Conservation (phyloP, 2,329 filamentous ascomycete species). For the Tolypocladium nubicola region DNA sequence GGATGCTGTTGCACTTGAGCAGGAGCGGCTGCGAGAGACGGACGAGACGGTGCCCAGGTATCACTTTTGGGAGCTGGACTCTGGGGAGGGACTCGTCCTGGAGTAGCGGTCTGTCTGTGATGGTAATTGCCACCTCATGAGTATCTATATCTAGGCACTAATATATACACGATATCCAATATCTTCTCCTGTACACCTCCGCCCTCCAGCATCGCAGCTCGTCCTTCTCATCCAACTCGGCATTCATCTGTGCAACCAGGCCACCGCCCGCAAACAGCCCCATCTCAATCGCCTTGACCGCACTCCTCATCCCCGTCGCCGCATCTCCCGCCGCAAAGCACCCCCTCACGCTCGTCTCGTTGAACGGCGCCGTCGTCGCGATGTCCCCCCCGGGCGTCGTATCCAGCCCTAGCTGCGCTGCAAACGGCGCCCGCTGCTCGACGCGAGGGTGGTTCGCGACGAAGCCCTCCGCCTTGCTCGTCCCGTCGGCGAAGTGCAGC, state of each 20-base stretch:
- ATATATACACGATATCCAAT: not conserved
- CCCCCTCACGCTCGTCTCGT: not conserved
- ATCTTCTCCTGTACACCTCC: not conserved
- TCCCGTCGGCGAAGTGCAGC: not conserved
- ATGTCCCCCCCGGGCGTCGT: not conserved
- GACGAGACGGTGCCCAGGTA: conserved; percentile 24
- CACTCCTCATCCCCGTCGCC: not conserved
- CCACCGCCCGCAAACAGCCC: not conserved
- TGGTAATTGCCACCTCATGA: not conserved
- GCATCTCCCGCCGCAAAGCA: not conserved
- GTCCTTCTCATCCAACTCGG: not conserved
- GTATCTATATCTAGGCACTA: not conserved
- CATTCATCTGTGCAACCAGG: not conserved
- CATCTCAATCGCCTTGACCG: not conserved
- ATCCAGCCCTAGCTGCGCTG: not conserved
- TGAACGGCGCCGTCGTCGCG: not conserved
- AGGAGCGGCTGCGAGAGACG: conserved; percentile 8
- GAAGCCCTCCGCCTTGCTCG: not conserved
- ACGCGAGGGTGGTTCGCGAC: not conserved
- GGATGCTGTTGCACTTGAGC: conserved; percentile 29
- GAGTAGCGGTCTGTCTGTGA: conserved; percentile 13
- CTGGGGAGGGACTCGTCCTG: conserved; percentile 44
- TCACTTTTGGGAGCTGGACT: conserved; percentile 40
- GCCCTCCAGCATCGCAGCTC: not conserved
- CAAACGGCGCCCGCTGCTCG: not conserved